Percentiles rank a stretch among this genome's conserved stretches.
Evolutionary conservation across 2,329 filamentous ascomycete genomes (phyloP).

Genomic region (Curvularia lunata): DNA sequence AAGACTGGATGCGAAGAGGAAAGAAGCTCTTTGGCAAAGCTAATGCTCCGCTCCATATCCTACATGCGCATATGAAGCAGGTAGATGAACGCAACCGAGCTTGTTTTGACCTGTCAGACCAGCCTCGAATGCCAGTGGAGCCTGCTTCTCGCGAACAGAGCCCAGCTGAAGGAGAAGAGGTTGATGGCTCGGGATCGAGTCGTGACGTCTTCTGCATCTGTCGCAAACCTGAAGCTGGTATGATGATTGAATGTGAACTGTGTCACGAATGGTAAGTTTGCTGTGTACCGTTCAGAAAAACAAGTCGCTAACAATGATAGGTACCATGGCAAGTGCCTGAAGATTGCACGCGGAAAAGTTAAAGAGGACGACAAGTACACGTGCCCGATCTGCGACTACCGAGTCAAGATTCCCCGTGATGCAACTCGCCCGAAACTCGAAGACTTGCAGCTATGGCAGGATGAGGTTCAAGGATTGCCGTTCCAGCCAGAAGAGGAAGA

Average conservation of each 20-base stretch:
- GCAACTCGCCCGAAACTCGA: slow-evolving; percentile 94
- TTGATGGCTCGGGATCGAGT: slow-evolving; percentile 57
- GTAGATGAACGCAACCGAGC: slow-evolving; percentile 87
- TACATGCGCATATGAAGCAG: slow-evolving; percentile 92
- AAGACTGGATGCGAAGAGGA: slow-evolving; percentile 98
- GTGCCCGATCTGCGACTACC: slow-evolving; percentile 96
- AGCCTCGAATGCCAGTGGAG: slow-evolving; percentile 87
- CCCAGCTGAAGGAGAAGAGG: slow-evolving; percentile 58
- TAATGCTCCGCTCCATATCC: slow-evolving; percentile 93
- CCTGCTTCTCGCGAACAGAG: slow-evolving; percentile 84
- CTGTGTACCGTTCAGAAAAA: background rate
- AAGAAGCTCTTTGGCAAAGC: slow-evolving; percentile 99
- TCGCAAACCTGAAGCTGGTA: slow-evolving; percentile 87
- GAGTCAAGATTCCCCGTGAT: slow-evolving; percentile 94
- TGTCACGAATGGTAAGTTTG: slow-evolving; percentile 89
- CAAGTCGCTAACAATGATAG: slow-evolving; percentile 55
- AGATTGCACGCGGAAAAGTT: slow-evolving; percentile 95
- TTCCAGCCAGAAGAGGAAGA: slow-evolving; percentile 97
- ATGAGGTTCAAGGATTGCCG: slow-evolving; percentile 79
- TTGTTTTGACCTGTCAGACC: slow-evolving; percentile 91
- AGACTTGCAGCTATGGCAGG: slow-evolving; percentile 81
- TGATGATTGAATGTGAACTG: slow-evolving; percentile 99
- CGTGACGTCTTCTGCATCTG: slow-evolving; percentile 97
- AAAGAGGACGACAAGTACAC: slow-evolving; percentile 99
- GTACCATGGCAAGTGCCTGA: slow-evolving; percentile 98